phyloP scores from a whole-genome alignment of 805 yeast species.

The Yarrowia yakushimensis region DNA sequence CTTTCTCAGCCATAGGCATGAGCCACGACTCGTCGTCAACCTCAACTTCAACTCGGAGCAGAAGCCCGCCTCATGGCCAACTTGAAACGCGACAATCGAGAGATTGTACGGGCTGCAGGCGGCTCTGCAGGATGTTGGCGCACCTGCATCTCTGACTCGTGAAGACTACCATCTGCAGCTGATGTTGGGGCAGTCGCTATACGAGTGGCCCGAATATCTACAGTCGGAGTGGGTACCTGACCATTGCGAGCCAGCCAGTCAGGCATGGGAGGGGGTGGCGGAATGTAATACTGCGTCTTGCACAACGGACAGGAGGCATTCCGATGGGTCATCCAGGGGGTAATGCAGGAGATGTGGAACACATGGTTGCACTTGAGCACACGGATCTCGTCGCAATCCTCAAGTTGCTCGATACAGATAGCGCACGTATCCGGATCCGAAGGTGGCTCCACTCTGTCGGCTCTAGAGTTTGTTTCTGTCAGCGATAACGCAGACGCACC shows the following conservation, averaged over 20 bases:
- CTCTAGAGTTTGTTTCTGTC: not conserved
- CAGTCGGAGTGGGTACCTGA: not conserved
- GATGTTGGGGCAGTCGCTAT: not conserved
- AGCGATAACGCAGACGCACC: slow-evolving; percentile 16
- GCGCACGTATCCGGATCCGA: slow-evolving; percentile 64
- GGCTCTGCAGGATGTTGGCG: not conserved
- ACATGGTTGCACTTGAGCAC: slow-evolving; percentile 80
- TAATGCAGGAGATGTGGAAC: slow-evolving; percentile 73
- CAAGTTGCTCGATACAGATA: slow-evolving; percentile 67
- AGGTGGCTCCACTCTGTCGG: slow-evolving; percentile 28
- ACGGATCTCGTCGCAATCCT: slow-evolving; percentile 60
- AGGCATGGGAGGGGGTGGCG: slow-evolving; percentile 17
- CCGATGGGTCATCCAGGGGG: slow-evolving; percentile 74
- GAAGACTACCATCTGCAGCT: slow-evolving; percentile 4
- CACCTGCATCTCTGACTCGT: not conserved
- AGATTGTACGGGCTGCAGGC: not conserved
- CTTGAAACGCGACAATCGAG: not conserved
- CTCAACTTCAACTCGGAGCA: no score
- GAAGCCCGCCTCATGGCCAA: not conserved
- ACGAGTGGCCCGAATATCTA: not conserved
- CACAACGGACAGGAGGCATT: slow-evolving; percentile 84
- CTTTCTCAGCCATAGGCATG: no score
- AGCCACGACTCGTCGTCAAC: no score
- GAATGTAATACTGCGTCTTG: slow-evolving; percentile 57
- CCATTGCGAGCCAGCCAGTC: slow-evolving; percentile 4